phyloP scores from a whole-genome alignment of 306 rosid genomes.

The Lathyrus tuberosus region DNA sequence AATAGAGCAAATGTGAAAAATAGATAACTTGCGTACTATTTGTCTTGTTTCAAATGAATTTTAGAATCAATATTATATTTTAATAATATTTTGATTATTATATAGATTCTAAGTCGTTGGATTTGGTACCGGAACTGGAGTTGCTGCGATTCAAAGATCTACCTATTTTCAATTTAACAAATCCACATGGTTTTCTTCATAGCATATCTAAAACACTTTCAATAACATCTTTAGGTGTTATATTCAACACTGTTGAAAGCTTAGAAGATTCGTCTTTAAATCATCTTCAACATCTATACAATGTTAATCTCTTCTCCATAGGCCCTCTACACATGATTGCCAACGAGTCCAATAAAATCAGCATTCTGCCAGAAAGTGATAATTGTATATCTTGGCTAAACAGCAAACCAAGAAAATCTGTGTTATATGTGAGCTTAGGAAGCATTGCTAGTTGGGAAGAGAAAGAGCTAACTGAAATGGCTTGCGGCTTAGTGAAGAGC shows the following conservation, averaged over 20 bases:
- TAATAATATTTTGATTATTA: no score
- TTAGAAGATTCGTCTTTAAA: slow-evolving; percentile 43
- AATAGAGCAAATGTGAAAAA: no score
- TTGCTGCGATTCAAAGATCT: slow-evolving; percentile 63
- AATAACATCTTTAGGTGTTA: slow-evolving; percentile 43
- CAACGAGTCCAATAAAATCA: slow-evolving; percentile 16
- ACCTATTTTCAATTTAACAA: slow-evolving; percentile 32
- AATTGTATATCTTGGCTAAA: slow-evolving; percentile 51
- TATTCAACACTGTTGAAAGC: slow-evolving; percentile 49
- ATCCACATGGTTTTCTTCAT: not conserved
- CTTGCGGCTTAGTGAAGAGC: slow-evolving; percentile 58
- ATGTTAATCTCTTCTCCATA: slow-evolving; percentile 41
- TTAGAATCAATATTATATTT: no score
- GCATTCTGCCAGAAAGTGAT: slow-evolving; percentile 29
- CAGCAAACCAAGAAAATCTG: slow-evolving; percentile 32
- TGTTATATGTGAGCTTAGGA: slow-evolving; percentile 58
- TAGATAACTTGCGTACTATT: no score
- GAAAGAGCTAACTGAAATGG: slow-evolving; percentile 51
- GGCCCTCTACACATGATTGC: slow-evolving; percentile 57
- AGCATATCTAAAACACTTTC: not conserved
- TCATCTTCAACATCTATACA: slow-evolving; percentile 30
- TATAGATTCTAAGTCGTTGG: slow-evolving; percentile 36
- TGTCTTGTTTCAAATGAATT: no score
- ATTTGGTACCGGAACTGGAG: slow-evolving; percentile 45
- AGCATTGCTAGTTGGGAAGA: slow-evolving; percentile 54